These are phyloP conservation scores for Porogramme epimiltina DNA, from an alignment of 1,284 basidiomycete species.

Conservation along the genomic window DNA sequence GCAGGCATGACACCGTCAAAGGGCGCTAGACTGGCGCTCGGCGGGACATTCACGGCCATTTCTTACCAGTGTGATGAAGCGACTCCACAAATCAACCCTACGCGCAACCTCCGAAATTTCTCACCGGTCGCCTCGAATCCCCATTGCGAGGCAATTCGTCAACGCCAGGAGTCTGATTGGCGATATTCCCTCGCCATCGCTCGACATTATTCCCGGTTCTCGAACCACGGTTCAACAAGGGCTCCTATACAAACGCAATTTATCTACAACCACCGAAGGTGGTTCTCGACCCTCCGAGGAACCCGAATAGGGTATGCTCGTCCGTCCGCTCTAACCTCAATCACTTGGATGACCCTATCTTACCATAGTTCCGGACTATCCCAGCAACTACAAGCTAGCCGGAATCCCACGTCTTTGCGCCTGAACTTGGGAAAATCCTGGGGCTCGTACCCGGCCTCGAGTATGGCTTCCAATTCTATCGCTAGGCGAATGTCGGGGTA, in stretches of 20 bases:
- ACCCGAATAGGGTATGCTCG: conserved; percentile 5
- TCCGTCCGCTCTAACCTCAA: conserved; percentile 5
- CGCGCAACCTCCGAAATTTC: conserved; percentile 1
- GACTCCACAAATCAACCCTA: no score
- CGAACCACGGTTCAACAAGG: background rate
- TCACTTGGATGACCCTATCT: background rate
- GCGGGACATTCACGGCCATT: background rate
- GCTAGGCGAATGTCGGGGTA: conserved; percentile 8
- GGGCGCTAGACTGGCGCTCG: background rate
- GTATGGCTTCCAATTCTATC: background rate
- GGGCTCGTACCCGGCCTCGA: background rate
- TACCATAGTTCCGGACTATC: conserved; percentile 2
- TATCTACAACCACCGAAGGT: background rate
- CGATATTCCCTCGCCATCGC: background rate
- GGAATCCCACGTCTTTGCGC: conserved; percentile 17
- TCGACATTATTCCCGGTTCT: background rate
- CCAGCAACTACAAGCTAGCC: conserved; percentile 16
- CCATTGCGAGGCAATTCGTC: background rate
- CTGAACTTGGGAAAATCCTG: conserved; percentile 1
- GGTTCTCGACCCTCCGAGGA: background rate
- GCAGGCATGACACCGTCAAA: background rate
- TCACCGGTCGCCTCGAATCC: background rate
- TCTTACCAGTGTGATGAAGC: no score
- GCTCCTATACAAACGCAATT: background rate
- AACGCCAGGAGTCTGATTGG: conserved; percentile 7